A percentile compares a stretch with the other conserved stretches of the same genome.
Conservation (phyloP, 495 filamentous ascomycete genomes). For the Friedmanniomyces simplex region DNA sequence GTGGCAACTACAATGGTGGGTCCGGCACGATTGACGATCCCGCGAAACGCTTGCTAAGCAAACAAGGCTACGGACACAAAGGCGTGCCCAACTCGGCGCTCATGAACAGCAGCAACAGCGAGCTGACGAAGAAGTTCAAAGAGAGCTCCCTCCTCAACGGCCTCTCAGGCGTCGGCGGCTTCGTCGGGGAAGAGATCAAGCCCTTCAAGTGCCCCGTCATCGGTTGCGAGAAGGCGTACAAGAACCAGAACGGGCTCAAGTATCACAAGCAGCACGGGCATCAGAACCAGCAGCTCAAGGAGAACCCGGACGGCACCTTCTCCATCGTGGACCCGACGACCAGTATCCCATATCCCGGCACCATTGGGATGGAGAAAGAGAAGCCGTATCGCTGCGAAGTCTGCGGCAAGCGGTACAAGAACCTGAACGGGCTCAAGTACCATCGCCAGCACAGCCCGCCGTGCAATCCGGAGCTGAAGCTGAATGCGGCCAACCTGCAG, state of each 20-base stretch:
- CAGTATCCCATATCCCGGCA: conserved; percentile 84
- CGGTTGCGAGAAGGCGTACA: conserved; percentile 98
- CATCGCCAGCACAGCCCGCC: conserved; percentile 32
- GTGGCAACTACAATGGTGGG: conserved; percentile 34
- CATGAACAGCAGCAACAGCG: conserved; percentile 53
- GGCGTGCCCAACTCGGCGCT: conserved; percentile 60
- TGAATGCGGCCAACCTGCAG: conserved; percentile 18
- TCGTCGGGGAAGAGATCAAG: conserved; percentile 58
- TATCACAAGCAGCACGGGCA: conserved; percentile 88
- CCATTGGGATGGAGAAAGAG: conserved; percentile 97
- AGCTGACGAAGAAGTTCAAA: conserved; percentile 56
- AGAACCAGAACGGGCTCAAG: conserved; percentile 98
- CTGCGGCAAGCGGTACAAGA: conserved; percentile 98
- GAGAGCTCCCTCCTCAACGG: conserved; percentile 65
- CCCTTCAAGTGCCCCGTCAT: conserved; percentile 97
- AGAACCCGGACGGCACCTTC: conserved; percentile 92
- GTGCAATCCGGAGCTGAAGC: conserved; percentile 33
- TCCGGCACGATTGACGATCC: conserved; percentile 79
- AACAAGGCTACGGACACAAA: conserved; percentile 58
- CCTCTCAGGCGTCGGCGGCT: conserved; percentile 27
- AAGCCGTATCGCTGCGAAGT: conserved; percentile 96
- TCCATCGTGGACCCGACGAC: conserved; percentile 97
- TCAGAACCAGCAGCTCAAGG: conserved; percentile 87
- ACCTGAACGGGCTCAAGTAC: conserved; percentile 58
- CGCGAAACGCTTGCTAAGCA: conserved; percentile 84